phyloP scores from a whole-genome alignment of 768 basidiomycete genomes.

The Pulveroboletus sp. region DNA sequence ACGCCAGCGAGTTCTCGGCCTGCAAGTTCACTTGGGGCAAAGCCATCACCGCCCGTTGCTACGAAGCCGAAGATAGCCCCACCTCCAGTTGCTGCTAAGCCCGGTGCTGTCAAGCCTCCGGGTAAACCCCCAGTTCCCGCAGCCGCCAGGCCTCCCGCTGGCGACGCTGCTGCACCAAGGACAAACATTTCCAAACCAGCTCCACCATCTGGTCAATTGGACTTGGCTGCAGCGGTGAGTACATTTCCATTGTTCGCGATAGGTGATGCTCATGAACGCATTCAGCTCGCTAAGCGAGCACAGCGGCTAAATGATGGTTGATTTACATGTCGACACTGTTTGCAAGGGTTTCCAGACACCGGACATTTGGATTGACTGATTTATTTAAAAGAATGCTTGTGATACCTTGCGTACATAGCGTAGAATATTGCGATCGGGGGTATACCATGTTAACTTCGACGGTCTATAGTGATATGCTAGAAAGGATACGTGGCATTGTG shows the following conservation, averaged over 20 bases:
- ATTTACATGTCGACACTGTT: conserved; percentile 7
- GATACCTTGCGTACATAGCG: conserved; percentile 4
- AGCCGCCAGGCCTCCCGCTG: conserved; percentile 48
- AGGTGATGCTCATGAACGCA: not conserved
- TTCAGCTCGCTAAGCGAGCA: conserved; percentile 73
- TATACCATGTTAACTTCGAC: conserved; percentile 23
- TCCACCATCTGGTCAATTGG: conserved; percentile 62
- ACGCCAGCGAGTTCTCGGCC: conserved; percentile 51
- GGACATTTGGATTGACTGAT: conserved; percentile 8
- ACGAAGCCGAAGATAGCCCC: conserved; percentile 64
- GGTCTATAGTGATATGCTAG: conserved; percentile 24
- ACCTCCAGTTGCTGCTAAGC: conserved; percentile 56
- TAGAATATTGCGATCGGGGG: conserved; percentile 21
- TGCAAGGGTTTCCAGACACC: conserved; percentile 1
- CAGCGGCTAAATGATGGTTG: conserved; percentile 57
- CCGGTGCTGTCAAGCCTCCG: conserved; percentile 45
- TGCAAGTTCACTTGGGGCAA: conserved; percentile 46
- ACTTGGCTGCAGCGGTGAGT: conserved; percentile 80
- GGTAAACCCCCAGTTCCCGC: conserved; percentile 64
- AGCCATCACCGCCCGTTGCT: conserved; percentile 58
- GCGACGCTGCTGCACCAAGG: conserved; percentile 34
- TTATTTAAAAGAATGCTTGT: conserved; percentile 12
- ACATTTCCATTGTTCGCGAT: not conserved
- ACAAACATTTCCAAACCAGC: conserved; percentile 40
- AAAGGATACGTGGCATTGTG: conserved; percentile 7